A percentile compares a stretch with the other conserved stretches of the same genome.
These are phyloP conservation scores for Aspergillus conjunctus DNA, from an alignment of 495 filamentous ascomycete genomes.

Conservation along the genomic window DNA sequence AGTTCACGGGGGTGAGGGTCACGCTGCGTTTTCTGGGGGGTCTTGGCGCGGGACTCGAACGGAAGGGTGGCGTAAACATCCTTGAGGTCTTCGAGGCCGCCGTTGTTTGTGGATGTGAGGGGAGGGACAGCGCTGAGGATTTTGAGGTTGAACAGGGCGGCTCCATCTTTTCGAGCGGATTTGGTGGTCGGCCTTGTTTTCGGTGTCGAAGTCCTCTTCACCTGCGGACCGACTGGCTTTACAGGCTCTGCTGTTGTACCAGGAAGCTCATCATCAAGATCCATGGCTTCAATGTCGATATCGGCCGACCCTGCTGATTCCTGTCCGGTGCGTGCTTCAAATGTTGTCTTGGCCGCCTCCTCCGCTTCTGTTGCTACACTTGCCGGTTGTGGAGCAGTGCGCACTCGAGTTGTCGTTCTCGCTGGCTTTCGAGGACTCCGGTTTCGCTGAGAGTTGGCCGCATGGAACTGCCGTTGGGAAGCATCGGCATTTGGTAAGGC, in stretches of 20 bases:
- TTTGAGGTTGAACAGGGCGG: constrained; percentile 55
- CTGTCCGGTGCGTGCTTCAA: constrained; percentile 24
- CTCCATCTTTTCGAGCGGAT: constrained; percentile 45
- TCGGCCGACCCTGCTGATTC: constrained; percentile 18
- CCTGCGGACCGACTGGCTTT: constrained; percentile 4
- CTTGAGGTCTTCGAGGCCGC: constrained; percentile 62
- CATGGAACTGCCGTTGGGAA: constrained; percentile 31
- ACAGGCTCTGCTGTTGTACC: constrained; percentile 12
- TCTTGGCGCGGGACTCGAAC: constrained; percentile 64
- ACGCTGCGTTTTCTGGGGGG: constrained; percentile 28
- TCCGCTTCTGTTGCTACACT: constrained; percentile 49
- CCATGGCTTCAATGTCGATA: constrained; percentile 48
- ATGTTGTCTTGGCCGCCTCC: constrained; percentile 38
- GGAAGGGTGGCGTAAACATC: constrained; percentile 71
- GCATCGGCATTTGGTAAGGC: constrained; percentile 42
- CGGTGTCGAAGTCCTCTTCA: constrained; percentile 11
- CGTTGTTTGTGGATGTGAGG: constrained; percentile 54
- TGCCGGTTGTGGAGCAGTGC: constrained; percentile 36
- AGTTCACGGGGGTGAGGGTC: constrained; percentile 45
- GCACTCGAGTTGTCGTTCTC: constrained; percentile 30
- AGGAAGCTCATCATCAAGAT: constrained; percentile 48
- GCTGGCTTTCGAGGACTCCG: constrained; percentile 43
- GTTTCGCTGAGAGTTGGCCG: constrained; percentile 32
- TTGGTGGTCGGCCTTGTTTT: constrained; percentile 31
- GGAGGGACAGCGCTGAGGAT: constrained; percentile 70